Conservation (phyloP, 1,139 yeast species). For the Candida smagusa region DNA sequence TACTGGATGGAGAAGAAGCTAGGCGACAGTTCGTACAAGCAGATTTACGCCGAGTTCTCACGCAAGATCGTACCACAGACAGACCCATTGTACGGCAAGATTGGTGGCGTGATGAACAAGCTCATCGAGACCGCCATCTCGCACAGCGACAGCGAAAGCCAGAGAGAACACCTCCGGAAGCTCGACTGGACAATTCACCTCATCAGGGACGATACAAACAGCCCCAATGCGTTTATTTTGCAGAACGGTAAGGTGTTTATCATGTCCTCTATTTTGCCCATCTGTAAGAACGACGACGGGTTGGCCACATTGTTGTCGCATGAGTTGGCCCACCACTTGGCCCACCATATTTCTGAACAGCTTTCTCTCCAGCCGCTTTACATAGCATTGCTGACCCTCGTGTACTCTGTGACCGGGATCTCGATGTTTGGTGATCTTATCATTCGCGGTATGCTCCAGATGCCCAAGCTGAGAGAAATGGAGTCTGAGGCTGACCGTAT, state of each 20-base stretch:
- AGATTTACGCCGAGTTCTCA: constrained; percentile 50
- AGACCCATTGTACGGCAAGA: constrained; percentile 56
- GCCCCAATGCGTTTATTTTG: constrained; percentile 94
- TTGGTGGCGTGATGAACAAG: constrained; percentile 58
- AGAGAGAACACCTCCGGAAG: constrained; percentile 31
- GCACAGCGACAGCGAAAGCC: constrained; percentile 28
- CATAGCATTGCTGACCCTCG: constrained; percentile 45
- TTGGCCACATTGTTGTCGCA: constrained; percentile 91
- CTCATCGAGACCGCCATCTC: constrained; percentile 57
- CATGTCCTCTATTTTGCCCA: constrained; percentile 72
- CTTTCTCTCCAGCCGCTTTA: constrained; percentile 58
- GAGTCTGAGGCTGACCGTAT: constrained; percentile 95
- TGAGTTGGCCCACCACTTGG: constrained; percentile 90
- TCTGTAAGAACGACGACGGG: constrained; percentile 82
- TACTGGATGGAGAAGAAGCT: constrained; percentile 59
- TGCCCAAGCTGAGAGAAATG: constrained; percentile 90
- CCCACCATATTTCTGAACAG: constrained; percentile 86
- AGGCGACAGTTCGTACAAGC: constrained; percentile 68
- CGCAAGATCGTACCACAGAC: constrained; percentile 45
- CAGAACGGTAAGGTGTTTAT: constrained; percentile 97
- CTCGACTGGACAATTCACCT: constrained; percentile 82
- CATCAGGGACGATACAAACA: constrained; percentile 60
- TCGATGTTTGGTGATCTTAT: constrained; percentile 48
- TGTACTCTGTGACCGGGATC: constrained; percentile 36
- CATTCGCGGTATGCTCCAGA: constrained; percentile 56